phyloP scores from a whole-genome alignment of 1,284 basidiomycete genomes.

The Rhodotorula sp. region DNA sequence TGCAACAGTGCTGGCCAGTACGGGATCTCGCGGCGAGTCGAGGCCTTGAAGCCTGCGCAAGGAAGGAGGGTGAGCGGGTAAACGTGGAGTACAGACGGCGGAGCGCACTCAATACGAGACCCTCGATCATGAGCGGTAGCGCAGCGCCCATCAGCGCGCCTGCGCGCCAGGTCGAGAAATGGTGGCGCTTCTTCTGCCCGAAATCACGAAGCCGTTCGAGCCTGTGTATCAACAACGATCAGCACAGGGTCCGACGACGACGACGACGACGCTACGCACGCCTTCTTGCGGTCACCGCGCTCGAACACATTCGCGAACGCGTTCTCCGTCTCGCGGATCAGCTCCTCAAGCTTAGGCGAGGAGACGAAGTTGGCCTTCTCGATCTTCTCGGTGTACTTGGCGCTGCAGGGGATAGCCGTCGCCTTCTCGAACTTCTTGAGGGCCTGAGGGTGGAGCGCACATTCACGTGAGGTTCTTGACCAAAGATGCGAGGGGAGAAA shows the following conservation, averaged over 20 bases:
- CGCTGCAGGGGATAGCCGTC: slow-evolving; percentile 56
- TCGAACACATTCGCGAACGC: slow-evolving; percentile 49
- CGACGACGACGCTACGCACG: slow-evolving; percentile 56
- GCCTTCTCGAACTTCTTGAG: slow-evolving; percentile 81
- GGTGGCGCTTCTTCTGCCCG: slow-evolving; percentile 32
- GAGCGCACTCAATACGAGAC: slow-evolving; percentile 60
- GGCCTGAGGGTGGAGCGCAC: slow-evolving; percentile 7
- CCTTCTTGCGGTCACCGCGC: slow-evolving; percentile 78
- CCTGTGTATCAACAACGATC: neutral
- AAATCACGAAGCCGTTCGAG: slow-evolving; percentile 39
- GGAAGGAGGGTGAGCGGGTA: too few relatives aligned
- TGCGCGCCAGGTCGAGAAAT: slow-evolving; percentile 37
- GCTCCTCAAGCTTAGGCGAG: slow-evolving; percentile 35
- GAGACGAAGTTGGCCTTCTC: slow-evolving; percentile 54
- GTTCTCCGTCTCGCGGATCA: slow-evolving; percentile 40
- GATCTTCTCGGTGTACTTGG: slow-evolving; percentile 75
- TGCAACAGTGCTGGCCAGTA: slow-evolving; percentile 74
- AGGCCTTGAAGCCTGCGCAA: slow-evolving; percentile 57
- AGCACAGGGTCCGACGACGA: slow-evolving; percentile 62
- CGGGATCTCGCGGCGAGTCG: slow-evolving; percentile 64
- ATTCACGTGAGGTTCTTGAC: too few relatives aligned
- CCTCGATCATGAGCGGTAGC: slow-evolving; percentile 71
- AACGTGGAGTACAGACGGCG: neutral
- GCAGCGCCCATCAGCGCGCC: slow-evolving; percentile 77
- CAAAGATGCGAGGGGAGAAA: too few relatives aligned